A percentile compares a stretch with the other conserved stretches of the same genome.
Conservation (phyloP, 2,329 filamentous ascomycete species). For the Achaetomium macrosporum region DNA sequence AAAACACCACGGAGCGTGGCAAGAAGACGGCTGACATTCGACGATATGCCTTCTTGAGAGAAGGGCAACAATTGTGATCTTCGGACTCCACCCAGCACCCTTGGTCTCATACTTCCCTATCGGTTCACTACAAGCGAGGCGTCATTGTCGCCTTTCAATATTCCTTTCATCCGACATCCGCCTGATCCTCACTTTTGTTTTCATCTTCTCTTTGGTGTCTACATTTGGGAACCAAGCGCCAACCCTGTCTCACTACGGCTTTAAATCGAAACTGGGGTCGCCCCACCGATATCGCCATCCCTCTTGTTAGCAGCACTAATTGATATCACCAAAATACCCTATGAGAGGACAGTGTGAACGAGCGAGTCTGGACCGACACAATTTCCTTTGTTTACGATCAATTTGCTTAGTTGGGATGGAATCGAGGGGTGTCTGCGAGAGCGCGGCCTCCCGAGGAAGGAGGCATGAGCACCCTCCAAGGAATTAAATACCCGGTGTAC, state of each 20-base stretch:
- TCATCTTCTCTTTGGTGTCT: constrained; percentile 1
- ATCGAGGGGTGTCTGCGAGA: not conserved
- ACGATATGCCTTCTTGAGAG: constrained; percentile 40
- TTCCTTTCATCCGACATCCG: not conserved
- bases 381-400: constrained; percentile 8
- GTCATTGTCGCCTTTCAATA: constrained; percentile 1
- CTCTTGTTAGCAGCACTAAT: not conserved
- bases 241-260: not conserved
- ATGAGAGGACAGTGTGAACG: no score
- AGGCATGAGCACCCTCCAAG: not conserved
- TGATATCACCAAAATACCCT: constrained; percentile 3
- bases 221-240: constrained; percentile 4
- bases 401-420: not conserved
- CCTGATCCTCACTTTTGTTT: not conserved
- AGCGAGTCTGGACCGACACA: not conserved
- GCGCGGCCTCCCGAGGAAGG: not conserved
- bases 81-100: not conserved
- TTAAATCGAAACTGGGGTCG: not conserved
- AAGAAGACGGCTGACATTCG: constrained; percentile 76
- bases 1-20: constrained; percentile 60
- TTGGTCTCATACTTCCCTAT: not conserved
- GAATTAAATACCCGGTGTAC: constrained; percentile 5
- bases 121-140: not conserved
- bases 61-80: not conserved
- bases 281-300: not conserved